Evolutionary conservation across 208 protist species (phyloP), one percentile per base, ranked within the genome.

Genomic region (Porcisia hertigi): DNA sequence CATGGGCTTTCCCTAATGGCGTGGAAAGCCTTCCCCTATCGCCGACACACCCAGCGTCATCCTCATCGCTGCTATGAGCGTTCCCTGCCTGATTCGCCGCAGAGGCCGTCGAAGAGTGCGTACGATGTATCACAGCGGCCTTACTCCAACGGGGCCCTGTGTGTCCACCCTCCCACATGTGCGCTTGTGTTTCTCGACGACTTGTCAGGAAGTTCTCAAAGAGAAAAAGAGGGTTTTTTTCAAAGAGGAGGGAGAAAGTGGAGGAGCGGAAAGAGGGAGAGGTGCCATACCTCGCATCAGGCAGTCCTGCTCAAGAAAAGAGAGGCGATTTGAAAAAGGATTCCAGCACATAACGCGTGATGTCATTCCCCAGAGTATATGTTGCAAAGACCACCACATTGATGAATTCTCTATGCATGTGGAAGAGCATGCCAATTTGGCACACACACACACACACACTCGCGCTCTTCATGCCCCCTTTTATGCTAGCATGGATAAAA

Each of bases 141-240:
- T 73, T 30, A 39, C 69, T 20, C 69, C 69, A 62, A 9, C 53
- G 30, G 34, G 7, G 47, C n/a, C 53, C 54, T n/a, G 69, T 9
- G 6, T 39, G 69, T 39, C 54, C 52, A 7, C 55, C 54, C 55
- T 41, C 69, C 53, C 53, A 63, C 69, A 73, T 70, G 25, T 57
- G 65, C 41, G 43, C n/a, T 66, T 25, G 62, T 49, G 16, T n/a
- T 7, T 49, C 18, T 45, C 8, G 9, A 5, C 25, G 39, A 49
- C 34, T 45, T 66, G 34, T 49, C 62, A 47, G 4, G 47, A 52
- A 52, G 11, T 12, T 52, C 47, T 12, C 47, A 30, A 30, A 30
- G 30, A 30, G 30, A 30, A 30, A 30, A 30, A 30, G 30, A 30
- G 30, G 30, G 30, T 30, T 30, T 30, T 30, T 52, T 12, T 12